These are phyloP conservation scores for Podospora comata DNA, from an alignment of 495 filamentous ascomycete species.

Conservation along the genomic window DNA sequence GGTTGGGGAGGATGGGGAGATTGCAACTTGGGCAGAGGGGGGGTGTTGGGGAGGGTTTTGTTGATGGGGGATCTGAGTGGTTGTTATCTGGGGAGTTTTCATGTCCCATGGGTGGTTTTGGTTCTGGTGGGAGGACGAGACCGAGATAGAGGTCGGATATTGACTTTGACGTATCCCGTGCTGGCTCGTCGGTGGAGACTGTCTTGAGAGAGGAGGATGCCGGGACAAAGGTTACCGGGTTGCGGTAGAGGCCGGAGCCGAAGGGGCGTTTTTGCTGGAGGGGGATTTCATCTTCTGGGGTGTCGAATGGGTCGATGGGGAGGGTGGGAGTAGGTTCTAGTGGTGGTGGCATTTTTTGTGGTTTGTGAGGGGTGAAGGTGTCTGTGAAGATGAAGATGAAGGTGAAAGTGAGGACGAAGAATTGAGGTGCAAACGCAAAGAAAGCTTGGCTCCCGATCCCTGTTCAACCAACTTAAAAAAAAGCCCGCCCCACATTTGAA, in stretches of 20 bases:
- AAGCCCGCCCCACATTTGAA: slow-evolving; percentile 2
- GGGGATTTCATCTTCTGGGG: slow-evolving; percentile 48
- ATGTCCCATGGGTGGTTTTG: background rate
- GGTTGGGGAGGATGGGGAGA: slow-evolving; percentile 10
- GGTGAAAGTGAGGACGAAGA: background rate
- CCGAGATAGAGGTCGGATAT: slow-evolving; percentile 63
- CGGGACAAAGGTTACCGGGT: slow-evolving; percentile 80
- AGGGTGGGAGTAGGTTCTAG: slow-evolving; percentile 6
- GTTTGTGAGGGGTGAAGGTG: background rate
- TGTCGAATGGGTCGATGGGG: background rate
- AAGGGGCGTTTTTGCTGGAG: slow-evolving; percentile 73
- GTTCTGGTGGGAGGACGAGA: slow-evolving; percentile 33
- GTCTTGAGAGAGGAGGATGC: slow-evolving; percentile 53
- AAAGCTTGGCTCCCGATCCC: slow-evolving; percentile 7
- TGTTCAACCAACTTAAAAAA: slow-evolving; percentile 5
- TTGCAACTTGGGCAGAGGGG: slow-evolving; percentile 8
- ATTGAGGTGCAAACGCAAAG: background rate
- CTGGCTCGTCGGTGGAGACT: slow-evolving; percentile 18
- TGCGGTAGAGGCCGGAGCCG: slow-evolving; percentile 65
- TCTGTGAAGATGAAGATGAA: background rate
- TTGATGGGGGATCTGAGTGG: too few relatives aligned
- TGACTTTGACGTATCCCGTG: slow-evolving; percentile 31
- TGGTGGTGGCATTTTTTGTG: slow-evolving; percentile 4
- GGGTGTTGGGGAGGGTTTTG: slow-evolving; percentile 16
- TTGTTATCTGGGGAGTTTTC: background rate